Conservation (phyloP, 768 basidiomycete genomes). For the Hypholoma fasciculare region DNA sequence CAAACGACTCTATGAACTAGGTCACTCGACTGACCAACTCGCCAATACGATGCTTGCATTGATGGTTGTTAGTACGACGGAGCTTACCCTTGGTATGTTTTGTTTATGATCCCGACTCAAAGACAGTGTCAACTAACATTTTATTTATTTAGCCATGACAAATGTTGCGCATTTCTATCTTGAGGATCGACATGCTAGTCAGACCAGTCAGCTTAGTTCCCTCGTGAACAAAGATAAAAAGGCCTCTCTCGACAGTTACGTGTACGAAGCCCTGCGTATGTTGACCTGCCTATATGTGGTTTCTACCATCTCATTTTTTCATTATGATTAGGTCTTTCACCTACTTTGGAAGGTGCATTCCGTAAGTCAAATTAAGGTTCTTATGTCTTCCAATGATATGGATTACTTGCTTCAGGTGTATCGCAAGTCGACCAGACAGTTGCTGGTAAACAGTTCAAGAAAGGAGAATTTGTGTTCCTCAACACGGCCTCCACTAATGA, state of each 20-base stretch:
- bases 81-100: conserved; percentile 62
- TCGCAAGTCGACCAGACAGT: conserved; percentile 46
- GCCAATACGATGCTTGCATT: conserved; percentile 73
- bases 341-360: conserved; percentile 69
- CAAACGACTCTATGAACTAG: conserved; percentile 56
- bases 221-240: conserved; percentile 34
- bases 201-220: conserved; percentile 34
- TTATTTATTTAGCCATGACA: conserved; percentile 47
- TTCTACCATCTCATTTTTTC: background rate
- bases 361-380: conserved; percentile 38
- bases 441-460: conserved; percentile 39
- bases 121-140: background rate
- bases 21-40: conserved; percentile 58
- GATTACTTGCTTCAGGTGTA: conserved; percentile 31
- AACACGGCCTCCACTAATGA: conserved; percentile 56
- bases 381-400: background rate
- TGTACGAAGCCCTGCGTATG: conserved; percentile 71
- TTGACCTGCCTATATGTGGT: conserved; percentile 8
- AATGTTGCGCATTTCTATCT: conserved; percentile 69
- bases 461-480: conserved; percentile 60
- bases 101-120: background rate
- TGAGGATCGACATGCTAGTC: conserved; percentile 41
- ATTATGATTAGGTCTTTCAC: conserved; percentile 57
- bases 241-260: conserved; percentile 50
- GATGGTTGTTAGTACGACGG: conserved; percentile 65